Percentiles rank a stretch among this genome's conserved stretches.
Conservation (phyloP, 2,329 filamentous ascomycete species). For the Aphanoascus verrucosus region DNA sequence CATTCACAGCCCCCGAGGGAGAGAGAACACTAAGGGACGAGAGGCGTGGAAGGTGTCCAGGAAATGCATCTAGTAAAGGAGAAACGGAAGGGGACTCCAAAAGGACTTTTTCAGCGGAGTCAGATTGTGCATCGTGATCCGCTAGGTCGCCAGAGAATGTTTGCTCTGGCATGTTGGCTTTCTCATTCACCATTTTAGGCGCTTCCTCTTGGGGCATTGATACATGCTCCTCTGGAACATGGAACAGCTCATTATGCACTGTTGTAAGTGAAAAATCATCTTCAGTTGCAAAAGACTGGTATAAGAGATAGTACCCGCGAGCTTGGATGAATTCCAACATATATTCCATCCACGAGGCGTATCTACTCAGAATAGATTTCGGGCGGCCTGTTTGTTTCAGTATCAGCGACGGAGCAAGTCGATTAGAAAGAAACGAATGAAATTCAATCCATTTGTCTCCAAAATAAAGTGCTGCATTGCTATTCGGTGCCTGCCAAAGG, state of each 20-base stretch:
- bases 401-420: constrained; percentile 35
- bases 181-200: background rate
- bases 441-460: constrained; percentile 80
- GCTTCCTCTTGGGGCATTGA: constrained; percentile 22
- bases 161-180: constrained; percentile 26
- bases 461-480: constrained; percentile 70
- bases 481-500: constrained; percentile 74
- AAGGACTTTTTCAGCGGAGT: constrained; percentile 21
- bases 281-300: constrained; percentile 50
- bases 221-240: constrained; percentile 56
- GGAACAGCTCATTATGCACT: constrained; percentile 65
- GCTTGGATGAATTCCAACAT: constrained; percentile 64
- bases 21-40: constrained; percentile 48
- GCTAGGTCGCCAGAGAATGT: background rate
- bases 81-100: constrained; percentile 37
- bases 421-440: constrained; percentile 63
- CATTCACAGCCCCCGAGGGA: constrained; percentile 49
- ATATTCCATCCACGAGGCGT: constrained; percentile 70
- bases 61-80: constrained; percentile 37
- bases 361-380: constrained; percentile 55
- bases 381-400: constrained; percentile 12
- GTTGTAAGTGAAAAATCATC: constrained; percentile 51
- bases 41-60: constrained; percentile 41
- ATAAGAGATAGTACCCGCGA: constrained; percentile 67
- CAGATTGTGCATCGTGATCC: background rate